Evolutionary conservation across 2,329 filamentous ascomycete species (phyloP), one percentile per base, ranked within the genome.

Genomic region (Ophiosphaerella korrae): DNA sequence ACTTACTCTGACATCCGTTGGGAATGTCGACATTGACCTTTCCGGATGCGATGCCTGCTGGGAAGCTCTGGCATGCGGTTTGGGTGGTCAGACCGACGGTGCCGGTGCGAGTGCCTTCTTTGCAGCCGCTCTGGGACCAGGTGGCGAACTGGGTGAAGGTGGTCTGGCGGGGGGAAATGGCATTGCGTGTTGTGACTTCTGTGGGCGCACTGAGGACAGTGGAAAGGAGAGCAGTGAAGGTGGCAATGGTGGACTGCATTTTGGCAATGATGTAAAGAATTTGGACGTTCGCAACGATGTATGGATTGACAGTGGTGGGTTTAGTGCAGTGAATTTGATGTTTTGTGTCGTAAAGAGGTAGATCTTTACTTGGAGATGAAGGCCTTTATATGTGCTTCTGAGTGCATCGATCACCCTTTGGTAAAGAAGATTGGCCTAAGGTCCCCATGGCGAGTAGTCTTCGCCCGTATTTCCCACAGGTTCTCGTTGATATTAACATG

Each of bases 1-100:
- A 45, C 48, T 45, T 45, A 50, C 48, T 40, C 7, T 21, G 7
- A 32, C 48, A 50, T 26, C 42, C 35, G 29, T 36, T 42, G 4
- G 42, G 48, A 14, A 45, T 35, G 14, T 39, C 36, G 31, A 35
- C 31, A 23, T 45, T 16, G 9, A 50, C 35, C 8, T 33, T 40
- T 11, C 32, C 42, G 21, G 35, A 18, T 7, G 21, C 29, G 21
- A 50, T 45, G 9, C 48, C 48, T 2, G 35, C 23, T 2, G 36
- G 35, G 13, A 50, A 38, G 11, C 41, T 40, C 37, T 45, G 26
- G 42, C 42, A 45, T 8, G 36, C 16, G 24, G 35, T 23, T 7
- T 23, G 13, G 21, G 26, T 33, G 29, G 35, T 40, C 13, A 50
- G 24, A 23, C 18, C 26, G 26, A 33, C 14, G 42, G 31, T 50